Conservation (phyloP, 1,139 yeast species). For the Yamadazyma membranifaciens region DNA sequence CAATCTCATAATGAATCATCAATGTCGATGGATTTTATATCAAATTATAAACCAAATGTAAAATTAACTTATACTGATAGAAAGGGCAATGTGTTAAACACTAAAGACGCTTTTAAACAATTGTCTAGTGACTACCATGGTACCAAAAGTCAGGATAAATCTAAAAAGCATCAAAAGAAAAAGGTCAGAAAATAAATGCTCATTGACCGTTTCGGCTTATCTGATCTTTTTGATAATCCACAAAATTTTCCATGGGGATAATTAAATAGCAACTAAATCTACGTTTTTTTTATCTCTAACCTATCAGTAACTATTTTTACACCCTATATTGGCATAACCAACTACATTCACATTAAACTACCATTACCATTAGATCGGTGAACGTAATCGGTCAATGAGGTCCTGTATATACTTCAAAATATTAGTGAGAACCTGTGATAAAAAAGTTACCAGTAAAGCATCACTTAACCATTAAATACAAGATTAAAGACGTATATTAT, state of each 20-base stretch:
- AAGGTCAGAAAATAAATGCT: background rate
- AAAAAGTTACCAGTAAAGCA: background rate
- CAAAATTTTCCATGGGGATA: too few relatives aligned
- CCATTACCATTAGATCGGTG: background rate
- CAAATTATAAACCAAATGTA: constrained; percentile 62
- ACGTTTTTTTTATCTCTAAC: too few relatives aligned
- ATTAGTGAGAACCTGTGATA: background rate
- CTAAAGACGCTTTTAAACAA: constrained; percentile 82
- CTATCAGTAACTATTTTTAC: too few relatives aligned
- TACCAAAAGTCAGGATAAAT: constrained; percentile 12
- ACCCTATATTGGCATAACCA: too few relatives aligned
- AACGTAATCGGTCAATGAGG: background rate
- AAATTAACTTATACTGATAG: constrained; percentile 68
- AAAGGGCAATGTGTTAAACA: constrained; percentile 58
- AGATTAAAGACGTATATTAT: background rate
- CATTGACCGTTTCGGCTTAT: constrained; percentile 4
- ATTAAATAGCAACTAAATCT: too few relatives aligned
- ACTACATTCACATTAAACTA: too few relatives aligned
- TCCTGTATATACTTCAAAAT: background rate
- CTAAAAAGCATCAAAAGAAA: constrained; percentile 2
- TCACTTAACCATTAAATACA: background rate
- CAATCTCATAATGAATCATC: constrained; percentile 18
- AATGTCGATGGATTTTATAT: constrained; percentile 16
- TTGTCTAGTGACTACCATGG: constrained; percentile 90
- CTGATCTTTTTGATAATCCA: constrained; percentile 3